Evolutionary conservation across 352 stramenopile genomes (phyloP), one percentile per base, ranked within the genome.

Genomic region (Phytopythium montanum): DNA sequence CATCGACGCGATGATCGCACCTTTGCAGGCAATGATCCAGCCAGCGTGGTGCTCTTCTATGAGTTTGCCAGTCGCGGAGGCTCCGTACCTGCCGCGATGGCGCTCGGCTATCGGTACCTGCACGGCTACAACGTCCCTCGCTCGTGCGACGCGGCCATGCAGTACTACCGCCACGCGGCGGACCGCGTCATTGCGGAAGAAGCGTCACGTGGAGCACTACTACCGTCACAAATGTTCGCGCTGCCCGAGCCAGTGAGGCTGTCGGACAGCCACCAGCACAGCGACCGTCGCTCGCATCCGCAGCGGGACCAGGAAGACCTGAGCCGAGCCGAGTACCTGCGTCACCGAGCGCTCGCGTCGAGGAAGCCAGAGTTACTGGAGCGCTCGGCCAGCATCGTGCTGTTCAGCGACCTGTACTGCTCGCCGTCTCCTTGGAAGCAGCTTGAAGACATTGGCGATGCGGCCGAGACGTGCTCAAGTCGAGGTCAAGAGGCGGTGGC

Each of bases 141-240:
- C 29, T 85, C 70, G 7, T 96, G 88, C 57, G 69, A 80, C 14
- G 39, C 59, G 9, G 72, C 88, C 5, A 52, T 96, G 26, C 58
- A 64, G 23, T 76, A 92, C 71, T 96, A 96, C 72, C 89, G 92
- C 53, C 69, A 70, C 14, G 87, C 80, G 0, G 88, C 87, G 0
- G 77, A 82, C 38, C 67, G 72, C 14, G 75, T 85, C 31, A 75
- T 84, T 4, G 54, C 61, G 0, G 33, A 66, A 26, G 55, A 81
- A 54, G 55, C 50, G 14, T 48, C 46, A 10, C 21, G 61, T 55
- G 59, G 61, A 8, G 61, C 61, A 9, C 69, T 69, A 18, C 41
- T 72, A 3, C 51, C 73, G 1, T 58, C 78, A 7, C 70, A 82
- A 48, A 41, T 79, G 18, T 88, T 77, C 58, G 66, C 73, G 0